Evolutionary conservation across 805 yeast species (phyloP).

Genomic region (Wickerhamomyces canadensis): DNA sequence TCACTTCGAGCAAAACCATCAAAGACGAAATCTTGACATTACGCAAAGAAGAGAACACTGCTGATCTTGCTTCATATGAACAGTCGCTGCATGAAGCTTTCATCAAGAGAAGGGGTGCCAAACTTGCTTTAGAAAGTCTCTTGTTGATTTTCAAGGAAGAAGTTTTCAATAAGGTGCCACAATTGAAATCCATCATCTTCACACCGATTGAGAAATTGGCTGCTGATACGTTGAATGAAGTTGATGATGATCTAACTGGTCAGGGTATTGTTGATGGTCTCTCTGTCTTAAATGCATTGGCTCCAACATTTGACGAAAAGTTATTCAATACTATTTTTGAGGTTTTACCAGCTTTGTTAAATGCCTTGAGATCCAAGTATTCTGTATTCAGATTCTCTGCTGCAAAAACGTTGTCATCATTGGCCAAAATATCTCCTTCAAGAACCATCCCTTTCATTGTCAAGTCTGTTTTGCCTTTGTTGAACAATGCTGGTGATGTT

Average conservation of each 20-base stretch:
- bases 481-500: conserved; percentile 67
- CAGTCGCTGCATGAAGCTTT: conserved; percentile 66
- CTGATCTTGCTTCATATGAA: conserved; percentile 57
- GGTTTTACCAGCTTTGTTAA: conserved; percentile 45
- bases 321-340: conserved; percentile 47
- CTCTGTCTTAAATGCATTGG: conserved; percentile 72
- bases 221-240: conserved; percentile 22
- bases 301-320: conserved; percentile 50
- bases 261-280: conserved; percentile 82
- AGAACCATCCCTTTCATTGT: conserved; percentile 74
- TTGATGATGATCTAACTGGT: conserved; percentile 46
- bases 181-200: conserved; percentile 57
- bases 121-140: conserved; percentile 58
- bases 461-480: conserved; percentile 70
- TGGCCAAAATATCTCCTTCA: conserved; percentile 65
- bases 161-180: conserved; percentile 59
- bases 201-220: conserved; percentile 49
- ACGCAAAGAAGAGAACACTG: conserved; percentile 69
- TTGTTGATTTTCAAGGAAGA: conserved; percentile 45
- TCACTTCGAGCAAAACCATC: conserved; percentile 53
- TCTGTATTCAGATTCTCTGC: conserved; percentile 88
- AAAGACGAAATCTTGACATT: conserved; percentile 62
- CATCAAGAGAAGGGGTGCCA: conserved; percentile 81
- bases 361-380: conserved; percentile 57
- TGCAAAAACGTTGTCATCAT: conserved; percentile 80